Evolutionary conservation across 257 asterid species (phyloP), one percentile per base, ranked within the genome.

Genomic region (Primulina huaijiensis): DNA sequence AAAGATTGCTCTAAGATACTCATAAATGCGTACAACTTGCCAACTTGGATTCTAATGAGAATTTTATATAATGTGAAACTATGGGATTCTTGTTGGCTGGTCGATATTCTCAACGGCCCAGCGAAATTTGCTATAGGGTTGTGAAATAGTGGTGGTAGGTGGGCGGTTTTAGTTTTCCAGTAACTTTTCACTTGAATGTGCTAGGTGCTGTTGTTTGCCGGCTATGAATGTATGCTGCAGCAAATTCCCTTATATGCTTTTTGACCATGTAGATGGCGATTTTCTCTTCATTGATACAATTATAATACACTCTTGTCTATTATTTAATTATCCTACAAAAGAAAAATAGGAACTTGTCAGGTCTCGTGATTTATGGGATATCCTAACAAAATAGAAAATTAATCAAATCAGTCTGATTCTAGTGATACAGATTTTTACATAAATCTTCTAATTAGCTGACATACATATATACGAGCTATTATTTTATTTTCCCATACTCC

Each of bases 1-100:
- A 94, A 69, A 56, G 62, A 33, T 58, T 46, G 61, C 35, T 60
- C 56, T 61, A 68, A 21, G 12, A 52, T 55, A 56, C 65, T 64
- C 55, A 17, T 63, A 14, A 21, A 66, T 67, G 52, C 72, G 56
- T 33, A 61, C 17, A 17, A 68, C 67, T 71, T 57, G 67, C 72
- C 17, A 17, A 68, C 67, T 71, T 57, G 67, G 74, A 43, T 70
- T 53, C 62, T 67, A 52, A 56, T 17, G 65, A 11, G 68, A 64
- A 64, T 27, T 3, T n/a, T 61, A 23, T 71, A 19, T 40, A 19
- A 23, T 55, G 64, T 58, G 30, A 52, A 43, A 75, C 34, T 62
- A 5, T 64, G 76, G 71, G 64, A 70, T 31, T 60, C 21, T 60
- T 52, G 37, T 19, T 8, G 64, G 12, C 31, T 50, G 46, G 21